These are phyloP conservation scores for Monilinia vaccinii-corymbosi DNA, from an alignment of 2,329 filamentous ascomycete genomes.

Conservation along the genomic window DNA sequence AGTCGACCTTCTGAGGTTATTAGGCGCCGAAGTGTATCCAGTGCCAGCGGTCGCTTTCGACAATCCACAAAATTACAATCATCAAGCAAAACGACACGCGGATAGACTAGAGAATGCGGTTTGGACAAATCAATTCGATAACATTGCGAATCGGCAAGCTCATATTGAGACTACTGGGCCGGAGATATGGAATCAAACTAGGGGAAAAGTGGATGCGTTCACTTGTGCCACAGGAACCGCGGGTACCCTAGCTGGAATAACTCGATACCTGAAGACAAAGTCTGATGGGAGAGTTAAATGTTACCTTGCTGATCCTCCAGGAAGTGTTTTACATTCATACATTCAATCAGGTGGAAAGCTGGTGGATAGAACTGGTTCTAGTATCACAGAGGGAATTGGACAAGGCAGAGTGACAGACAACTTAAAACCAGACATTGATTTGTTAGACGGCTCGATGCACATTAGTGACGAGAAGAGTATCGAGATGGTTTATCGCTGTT, in stretches of 20 bases:
- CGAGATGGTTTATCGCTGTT: slow-evolving; percentile 92
- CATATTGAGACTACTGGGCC: slow-evolving; percentile 96
- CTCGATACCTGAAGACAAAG: slow-evolving; percentile 78
- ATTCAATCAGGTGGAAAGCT: slow-evolving; percentile 77
- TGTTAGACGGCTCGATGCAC: slow-evolving; percentile 75
- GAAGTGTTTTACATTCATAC: slow-evolving; percentile 87
- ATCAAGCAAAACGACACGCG: slow-evolving; percentile 87
- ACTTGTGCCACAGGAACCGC: slow-evolving; percentile 91
- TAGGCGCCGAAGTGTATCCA: slow-evolving; percentile 92
- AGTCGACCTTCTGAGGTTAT: slow-evolving; percentile 80
- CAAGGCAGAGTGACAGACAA: slow-evolving; percentile 97
- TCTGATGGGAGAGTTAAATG: slow-evolving; percentile 71
- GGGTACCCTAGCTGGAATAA: slow-evolving; percentile 82
- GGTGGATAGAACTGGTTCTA: slow-evolving; percentile 70
- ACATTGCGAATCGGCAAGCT: slow-evolving; percentile 83
- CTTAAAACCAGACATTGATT: slow-evolving; percentile 70
- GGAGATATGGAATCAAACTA: slow-evolving; percentile 92
- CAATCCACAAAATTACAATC: slow-evolving; percentile 95
- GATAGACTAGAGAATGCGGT: slow-evolving; percentile 78
- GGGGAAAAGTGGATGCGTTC: slow-evolving; percentile 80
- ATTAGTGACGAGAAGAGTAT: slow-evolving; percentile 92
- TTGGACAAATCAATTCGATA: slow-evolving; percentile 99
- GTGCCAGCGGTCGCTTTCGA: slow-evolving; percentile 95
- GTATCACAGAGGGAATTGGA: slow-evolving; percentile 96
- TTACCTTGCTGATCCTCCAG: slow-evolving; percentile 89